Conservation (phyloP, 345 rosid genomes). For the Citrus medica region DNA sequence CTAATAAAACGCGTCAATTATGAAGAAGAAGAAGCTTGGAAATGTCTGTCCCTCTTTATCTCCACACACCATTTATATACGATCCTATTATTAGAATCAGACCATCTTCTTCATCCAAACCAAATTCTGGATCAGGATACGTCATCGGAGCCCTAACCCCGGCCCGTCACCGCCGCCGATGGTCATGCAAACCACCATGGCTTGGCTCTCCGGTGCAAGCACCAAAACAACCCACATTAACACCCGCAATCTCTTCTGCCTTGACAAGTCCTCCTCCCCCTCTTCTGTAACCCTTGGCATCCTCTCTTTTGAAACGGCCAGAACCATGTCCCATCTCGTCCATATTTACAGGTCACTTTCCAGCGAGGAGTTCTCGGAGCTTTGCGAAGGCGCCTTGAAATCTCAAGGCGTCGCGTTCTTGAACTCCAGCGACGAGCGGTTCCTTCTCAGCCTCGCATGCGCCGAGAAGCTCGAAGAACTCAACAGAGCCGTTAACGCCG, state of each 20-base stretch:
- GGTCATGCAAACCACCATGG: conserved; percentile 20
- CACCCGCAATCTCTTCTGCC: conserved; percentile 6
- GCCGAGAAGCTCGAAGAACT: conserved; percentile 48
- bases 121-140: no score
- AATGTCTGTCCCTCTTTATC: not conserved
- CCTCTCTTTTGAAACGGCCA: conserved; percentile 50
- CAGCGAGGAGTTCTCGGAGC: conserved; percentile 26
- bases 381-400: conserved; percentile 23
- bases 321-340: conserved; percentile 42
- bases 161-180: not conserved
- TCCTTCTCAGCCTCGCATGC: conserved; percentile 36
- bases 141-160: not conserved
- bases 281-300: conserved; percentile 29
- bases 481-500: conserved; percentile 16
- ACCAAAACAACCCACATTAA: not conserved
- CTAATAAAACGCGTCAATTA: conserved; percentile 2
- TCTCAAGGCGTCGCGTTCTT: conserved; percentile 38
- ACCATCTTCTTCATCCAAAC: no score
- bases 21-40: conserved; percentile 5
- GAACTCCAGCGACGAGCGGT: conserved; percentile 32
- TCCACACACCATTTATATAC: not conserved
- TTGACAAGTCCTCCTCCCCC: conserved; percentile 5
- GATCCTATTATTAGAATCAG: conserved; percentile 1
- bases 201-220: conserved; percentile 17
- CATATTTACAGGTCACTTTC: conserved; percentile 33